Conservation (phyloP, 345 rosid genomes). For the Hypericum androsaemum region DNA sequence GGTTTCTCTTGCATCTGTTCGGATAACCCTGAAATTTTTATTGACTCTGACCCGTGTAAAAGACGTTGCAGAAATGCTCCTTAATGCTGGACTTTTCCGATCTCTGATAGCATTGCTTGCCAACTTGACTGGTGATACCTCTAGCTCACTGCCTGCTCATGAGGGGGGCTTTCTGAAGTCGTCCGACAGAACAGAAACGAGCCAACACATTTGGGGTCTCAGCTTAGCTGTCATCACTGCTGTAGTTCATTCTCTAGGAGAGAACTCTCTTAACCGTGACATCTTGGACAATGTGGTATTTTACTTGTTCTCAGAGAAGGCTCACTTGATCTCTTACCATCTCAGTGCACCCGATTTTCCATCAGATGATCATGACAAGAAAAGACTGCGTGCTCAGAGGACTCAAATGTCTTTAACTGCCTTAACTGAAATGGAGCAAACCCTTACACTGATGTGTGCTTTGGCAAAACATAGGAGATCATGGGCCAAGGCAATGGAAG, state of each 20-base stretch:
- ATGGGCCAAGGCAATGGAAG: slow-evolving; percentile 68
- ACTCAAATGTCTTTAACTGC: slow-evolving; percentile 51
- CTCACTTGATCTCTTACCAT: slow-evolving; percentile 48
- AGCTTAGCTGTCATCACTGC: slow-evolving; percentile 76
- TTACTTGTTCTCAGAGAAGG: slow-evolving; percentile 66
- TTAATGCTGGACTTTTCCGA: slow-evolving; percentile 53
- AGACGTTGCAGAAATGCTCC: slow-evolving; percentile 84
- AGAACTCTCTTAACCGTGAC: slow-evolving; percentile 31
- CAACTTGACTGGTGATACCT: slow-evolving; percentile 33
- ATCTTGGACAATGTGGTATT: slow-evolving; percentile 53
- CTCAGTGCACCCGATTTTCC: slow-evolving; percentile 64
- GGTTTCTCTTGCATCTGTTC: slow-evolving; percentile 32
- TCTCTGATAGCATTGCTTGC: slow-evolving; percentile 55
- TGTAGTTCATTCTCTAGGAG: slow-evolving; percentile 62
- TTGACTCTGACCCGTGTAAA: slow-evolving; percentile 66
- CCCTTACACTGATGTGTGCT: slow-evolving; percentile 67
- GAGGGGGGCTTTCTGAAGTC: slow-evolving; percentile 23
- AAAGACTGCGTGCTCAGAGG: slow-evolving; percentile 50
- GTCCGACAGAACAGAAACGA: slow-evolving; percentile 40
- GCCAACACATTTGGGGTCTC: slow-evolving; percentile 66
- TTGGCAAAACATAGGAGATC: slow-evolving; percentile 58
- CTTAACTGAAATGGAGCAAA: slow-evolving; percentile 78
- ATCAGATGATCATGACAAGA: slow-evolving; percentile 54
- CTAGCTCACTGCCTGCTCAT: slow-evolving; percentile 26
- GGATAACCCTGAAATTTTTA: slow-evolving; percentile 56